Base-by-base conservation (phyloP, 345 rosid genomes). In the Murraya paniculata region DNA sequence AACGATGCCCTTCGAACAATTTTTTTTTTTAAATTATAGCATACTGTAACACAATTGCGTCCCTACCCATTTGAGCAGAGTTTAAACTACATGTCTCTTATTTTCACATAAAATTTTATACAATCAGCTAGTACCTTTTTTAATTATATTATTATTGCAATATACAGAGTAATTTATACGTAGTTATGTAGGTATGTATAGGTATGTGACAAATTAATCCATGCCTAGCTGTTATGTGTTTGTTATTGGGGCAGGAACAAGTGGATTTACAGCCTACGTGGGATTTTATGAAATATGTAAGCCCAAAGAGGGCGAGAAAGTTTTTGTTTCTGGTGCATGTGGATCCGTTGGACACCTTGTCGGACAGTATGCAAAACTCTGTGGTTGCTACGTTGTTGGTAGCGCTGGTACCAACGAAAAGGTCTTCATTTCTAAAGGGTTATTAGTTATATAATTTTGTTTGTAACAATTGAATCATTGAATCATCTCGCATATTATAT, bases 341-440 rank as follows among this genome's bases (percentile, higher is more conserved):
- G 67, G 8, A 10, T 11, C 66, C 10, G 86, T 89, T 21, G 90
- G 92, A 39, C 72, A 85, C 71, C 74, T 87, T 30, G 90, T 83
- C 4, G 92, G 92, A 39, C 92, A 89, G 58, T 84, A 75, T 33
- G 88, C 89, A 0, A 86, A 86, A 71, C 74, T 83, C 24, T 71
- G 74, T 2, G 90, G 89, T 25, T 89, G 92, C 85, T 87, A 83
- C 33, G 89, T 89, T 6, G 89, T 86, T 30, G 90, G 92, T 35
- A 71, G 78, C 6, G 88, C 87, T 0, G 89, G 88, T 74, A 84
- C 71, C 81, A 77, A 81, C 13, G 57, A 77, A 55, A 85, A 89
- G 85, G 89, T 89, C 10, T 64, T 3, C 10, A 14, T 50, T 50
- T 50, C 56, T 14, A 16, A 50, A 50, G 6, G 21, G 22, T 50